These are phyloP conservation scores for Ophiosphaerella korrae DNA, from an alignment of 2,329 filamentous ascomycete species.

Conservation along the genomic window DNA sequence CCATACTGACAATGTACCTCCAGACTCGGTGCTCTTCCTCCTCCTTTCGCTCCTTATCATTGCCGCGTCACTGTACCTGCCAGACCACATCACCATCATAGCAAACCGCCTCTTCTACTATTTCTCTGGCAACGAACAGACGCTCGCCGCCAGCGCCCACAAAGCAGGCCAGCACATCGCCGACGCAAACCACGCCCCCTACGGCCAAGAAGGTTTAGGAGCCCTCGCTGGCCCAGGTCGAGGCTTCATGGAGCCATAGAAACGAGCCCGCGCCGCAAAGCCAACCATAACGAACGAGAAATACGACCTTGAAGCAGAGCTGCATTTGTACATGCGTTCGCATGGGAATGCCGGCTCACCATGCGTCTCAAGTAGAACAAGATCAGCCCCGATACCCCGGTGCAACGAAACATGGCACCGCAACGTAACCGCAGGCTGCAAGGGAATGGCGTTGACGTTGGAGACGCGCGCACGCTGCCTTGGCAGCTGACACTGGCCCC, in stretches of 20 bases:
- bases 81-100: constrained; percentile 84
- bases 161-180: constrained; percentile 18
- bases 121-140: constrained; percentile 75
- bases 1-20: constrained; percentile 33
- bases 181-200: constrained; percentile 7
- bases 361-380: background rate
- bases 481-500: background rate
- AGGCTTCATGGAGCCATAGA: constrained; percentile 30
- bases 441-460: background rate
- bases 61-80: constrained; percentile 88
- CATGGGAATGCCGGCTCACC: background rate
- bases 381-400: too few relatives aligned
- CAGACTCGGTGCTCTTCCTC: constrained; percentile 91
- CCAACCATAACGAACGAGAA: background rate
- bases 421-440: background rate
- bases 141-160: constrained; percentile 20
- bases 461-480: background rate
- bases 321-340: too few relatives aligned
- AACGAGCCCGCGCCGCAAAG: background rate
- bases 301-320: too few relatives aligned
- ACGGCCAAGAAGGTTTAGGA: constrained; percentile 5
- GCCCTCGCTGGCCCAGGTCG: constrained; percentile 16
- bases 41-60: constrained; percentile 85
- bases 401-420: background rate
- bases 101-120: constrained; percentile 92